Evolutionary conservation across 495 filamentous ascomycete genomes (phyloP).

Genomic region (Xylaria curta): DNA sequence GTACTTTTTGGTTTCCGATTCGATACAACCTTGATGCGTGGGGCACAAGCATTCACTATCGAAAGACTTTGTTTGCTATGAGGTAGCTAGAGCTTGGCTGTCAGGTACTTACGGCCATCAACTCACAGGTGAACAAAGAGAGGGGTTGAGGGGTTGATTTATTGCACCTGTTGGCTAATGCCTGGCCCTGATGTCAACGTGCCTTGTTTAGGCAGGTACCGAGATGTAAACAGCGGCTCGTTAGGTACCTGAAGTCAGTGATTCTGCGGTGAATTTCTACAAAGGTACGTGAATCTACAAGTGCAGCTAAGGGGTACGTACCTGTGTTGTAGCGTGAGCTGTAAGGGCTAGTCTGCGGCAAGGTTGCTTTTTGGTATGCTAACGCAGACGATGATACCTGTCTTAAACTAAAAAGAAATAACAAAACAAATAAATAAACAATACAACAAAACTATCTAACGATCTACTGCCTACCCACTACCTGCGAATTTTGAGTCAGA

Average conservation of each 20-base stretch:
- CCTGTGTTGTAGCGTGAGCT: too few relatives aligned
- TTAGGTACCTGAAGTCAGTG: not conserved
- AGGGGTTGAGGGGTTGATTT: constrained; percentile 22
- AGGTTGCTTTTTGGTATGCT: too few relatives aligned
- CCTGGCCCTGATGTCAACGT: constrained; percentile 9
- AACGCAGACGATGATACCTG: too few relatives aligned
- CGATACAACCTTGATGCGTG: not conserved
- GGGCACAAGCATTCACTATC: not conserved
- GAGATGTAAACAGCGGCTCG: not conserved
- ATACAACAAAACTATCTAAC: too few relatives aligned
- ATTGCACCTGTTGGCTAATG: not conserved
- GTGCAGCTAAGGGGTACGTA: too few relatives aligned
- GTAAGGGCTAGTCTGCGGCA: too few relatives aligned
- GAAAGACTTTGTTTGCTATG: not conserved
- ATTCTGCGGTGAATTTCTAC: not conserved
- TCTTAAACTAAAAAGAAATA: too few relatives aligned
- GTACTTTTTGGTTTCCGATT: not conserved
- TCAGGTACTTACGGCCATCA: constrained; percentile 13
- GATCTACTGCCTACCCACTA: too few relatives aligned
- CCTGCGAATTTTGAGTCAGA: too few relatives aligned
- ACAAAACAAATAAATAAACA: too few relatives aligned
- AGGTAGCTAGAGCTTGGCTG: constrained; percentile 10
- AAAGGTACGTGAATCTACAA: not conserved
- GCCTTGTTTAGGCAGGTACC: constrained; percentile 10
- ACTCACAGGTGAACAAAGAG: not conserved